Percentiles rank a stretch among this genome's conserved stretches.
These are phyloP conservation scores for Nectriaceae sp. DNA, from an alignment of 2,329 filamentous ascomycete genomes.

Conservation along the genomic window DNA sequence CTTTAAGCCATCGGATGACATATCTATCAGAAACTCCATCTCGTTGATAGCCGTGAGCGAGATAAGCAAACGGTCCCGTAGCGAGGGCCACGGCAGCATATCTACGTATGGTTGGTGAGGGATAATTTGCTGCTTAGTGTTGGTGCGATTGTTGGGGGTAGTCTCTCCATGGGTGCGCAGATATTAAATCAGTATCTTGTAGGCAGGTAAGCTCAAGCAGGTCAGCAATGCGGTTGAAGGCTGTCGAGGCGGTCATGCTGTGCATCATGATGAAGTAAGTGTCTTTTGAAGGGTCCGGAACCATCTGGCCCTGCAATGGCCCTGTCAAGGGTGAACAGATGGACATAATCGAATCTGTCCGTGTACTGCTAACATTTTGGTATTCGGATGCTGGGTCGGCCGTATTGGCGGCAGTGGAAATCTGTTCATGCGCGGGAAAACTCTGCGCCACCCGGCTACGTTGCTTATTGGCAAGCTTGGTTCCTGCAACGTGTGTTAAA, in stretches of 20 bases:
- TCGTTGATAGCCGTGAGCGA: slow-evolving; percentile 12
- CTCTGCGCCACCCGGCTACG: not conserved
- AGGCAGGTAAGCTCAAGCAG: not conserved
- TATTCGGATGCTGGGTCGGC: not conserved
- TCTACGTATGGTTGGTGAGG: slow-evolving; percentile 14
- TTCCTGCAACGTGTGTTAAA: not conserved
- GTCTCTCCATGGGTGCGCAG: not conserved
- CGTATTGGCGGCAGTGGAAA: not conserved
- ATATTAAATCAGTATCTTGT: slow-evolving; percentile 1
- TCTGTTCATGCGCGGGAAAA: not conserved
- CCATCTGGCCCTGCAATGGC: not conserved
- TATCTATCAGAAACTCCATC: slow-evolving; percentile 4
- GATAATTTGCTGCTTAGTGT: slow-evolving; percentile 10
- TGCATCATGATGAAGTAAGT: slow-evolving; percentile 4
- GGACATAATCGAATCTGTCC: not conserved
- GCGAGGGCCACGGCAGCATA: slow-evolving; percentile 13
- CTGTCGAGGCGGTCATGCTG: not conserved
- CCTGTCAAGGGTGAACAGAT: not conserved
- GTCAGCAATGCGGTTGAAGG: not conserved
- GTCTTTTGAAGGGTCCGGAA: not conserved
- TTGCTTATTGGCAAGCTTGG: not conserved
- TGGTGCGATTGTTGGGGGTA: slow-evolving; percentile 3
- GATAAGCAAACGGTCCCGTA: slow-evolving; percentile 11
- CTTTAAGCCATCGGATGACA: not conserved
- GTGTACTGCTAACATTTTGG: not conserved